Percentiles rank a stretch among this genome's conserved stretches.
Evolutionary conservation across 2,329 filamentous ascomycete genomes (phyloP).

Genomic region (Alternaria consortialis): DNA sequence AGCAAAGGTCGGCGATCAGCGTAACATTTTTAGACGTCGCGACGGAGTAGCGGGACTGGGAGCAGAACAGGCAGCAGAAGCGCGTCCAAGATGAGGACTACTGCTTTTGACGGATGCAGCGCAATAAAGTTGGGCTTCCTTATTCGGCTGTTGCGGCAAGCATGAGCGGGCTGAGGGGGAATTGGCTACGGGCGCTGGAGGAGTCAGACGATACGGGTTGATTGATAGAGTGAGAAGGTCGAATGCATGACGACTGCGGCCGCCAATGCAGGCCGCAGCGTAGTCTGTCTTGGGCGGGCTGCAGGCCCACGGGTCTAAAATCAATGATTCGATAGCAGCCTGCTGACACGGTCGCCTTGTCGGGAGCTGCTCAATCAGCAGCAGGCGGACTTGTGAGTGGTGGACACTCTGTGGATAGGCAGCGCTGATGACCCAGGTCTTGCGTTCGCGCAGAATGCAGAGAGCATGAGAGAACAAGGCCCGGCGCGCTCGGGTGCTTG

Average conservation of each 20-base stretch:
- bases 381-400: conserved; percentile 35
- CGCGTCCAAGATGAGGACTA: conserved; percentile 1
- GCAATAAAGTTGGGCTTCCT: conserved; percentile 40
- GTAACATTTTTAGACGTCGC: conserved; percentile 19
- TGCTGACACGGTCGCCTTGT: conserved; percentile 41
- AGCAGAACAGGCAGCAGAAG: conserved; percentile 20
- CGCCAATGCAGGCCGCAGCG: conserved; percentile 44
- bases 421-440: conserved; percentile 24
- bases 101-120: conserved; percentile 28
- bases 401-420: conserved; percentile 27
- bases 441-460: background rate
- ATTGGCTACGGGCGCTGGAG: conserved; percentile 18
- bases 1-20: conserved; percentile 35
- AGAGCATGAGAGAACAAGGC: conserved; percentile 10
- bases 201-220: conserved; percentile 48
- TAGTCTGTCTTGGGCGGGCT: conserved; percentile 32
- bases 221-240: conserved; percentile 36
- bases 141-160: conserved; percentile 51
- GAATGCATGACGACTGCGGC: conserved; percentile 49
- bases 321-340: conserved; percentile 44
- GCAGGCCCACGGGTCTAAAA: conserved; percentile 28
- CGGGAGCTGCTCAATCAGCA: conserved; percentile 43
- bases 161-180: conserved; percentile 30
- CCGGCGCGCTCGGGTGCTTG: conserved; percentile 24
- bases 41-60: conserved; percentile 33